Base-by-base conservation (phyloP, 371 early-diverging fungal species). In the Rhizopus sp. region DNA sequence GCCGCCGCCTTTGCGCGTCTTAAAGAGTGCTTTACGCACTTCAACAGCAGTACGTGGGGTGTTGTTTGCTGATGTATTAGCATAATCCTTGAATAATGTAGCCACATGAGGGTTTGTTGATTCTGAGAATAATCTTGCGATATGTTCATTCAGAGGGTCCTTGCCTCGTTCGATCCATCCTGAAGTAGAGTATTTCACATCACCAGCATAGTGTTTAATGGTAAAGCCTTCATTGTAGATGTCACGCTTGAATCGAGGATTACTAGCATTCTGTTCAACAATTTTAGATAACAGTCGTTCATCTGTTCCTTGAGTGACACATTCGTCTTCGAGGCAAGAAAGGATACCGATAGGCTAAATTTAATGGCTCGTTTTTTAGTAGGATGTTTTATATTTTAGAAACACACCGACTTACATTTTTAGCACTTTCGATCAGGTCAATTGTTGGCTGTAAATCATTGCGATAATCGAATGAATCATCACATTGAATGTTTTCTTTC, bases 131-230 rank as follows among this genome's bases (percentile, higher is more conserved):
- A 98, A 76, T 5, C 89, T 78, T 1, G 96, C 93, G 38, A 99
- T 80, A 70, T 93, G 94, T 63, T 98, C 99, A 73, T 98, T 98
- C 46, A 98, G 81, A n/a, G 99, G 96, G 68, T 99, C 99, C 75
- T 98, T 99, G 88, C 99, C 99, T 82, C 98, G 98, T 63, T 95
- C 93, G 23, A 99, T 82, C 99, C 99, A 99, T 5, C 96, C 98
- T 3, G 78, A 67, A n/a, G 92, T 92, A 52, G 80, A 85, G 70
- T 99, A 99, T 67, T 97, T 94, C 33, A 99, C 99, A 48, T 92
- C 84, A 38, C 97, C 98, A 17, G 99, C 99, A 74, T 99, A 99
- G 74, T 99, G 99, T 44, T 92, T 84, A 38, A 99, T 68, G 17
- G 90, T 85, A 64, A 99, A 99, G 0, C 94, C 95, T 62, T 92